A percentile compares a stretch with the other conserved stretches of the same genome.
These are phyloP conservation scores for Rhodotorula glutinis DNA, from an alignment of 1,284 basidiomycete genomes.

Conservation along the genomic window DNA sequence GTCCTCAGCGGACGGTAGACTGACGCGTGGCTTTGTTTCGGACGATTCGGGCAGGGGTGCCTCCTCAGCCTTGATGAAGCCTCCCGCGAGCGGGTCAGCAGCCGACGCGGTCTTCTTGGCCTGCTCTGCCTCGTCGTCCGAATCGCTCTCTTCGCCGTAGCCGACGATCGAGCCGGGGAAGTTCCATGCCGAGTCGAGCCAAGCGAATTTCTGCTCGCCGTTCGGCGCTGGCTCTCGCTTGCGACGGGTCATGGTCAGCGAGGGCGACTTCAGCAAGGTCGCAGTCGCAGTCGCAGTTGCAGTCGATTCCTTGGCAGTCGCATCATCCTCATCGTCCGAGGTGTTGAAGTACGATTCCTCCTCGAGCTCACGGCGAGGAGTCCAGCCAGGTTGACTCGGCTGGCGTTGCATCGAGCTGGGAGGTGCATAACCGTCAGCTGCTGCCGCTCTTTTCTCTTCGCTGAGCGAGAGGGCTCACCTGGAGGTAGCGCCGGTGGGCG, in stretches of 20 bases:
- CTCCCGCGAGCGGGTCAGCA: conserved; percentile 15
- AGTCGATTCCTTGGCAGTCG: conserved; percentile 5
- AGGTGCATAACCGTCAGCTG: not conserved
- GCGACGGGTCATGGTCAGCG: conserved; percentile 11
- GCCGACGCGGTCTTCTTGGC: not conserved
- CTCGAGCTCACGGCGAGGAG: conserved; percentile 59
- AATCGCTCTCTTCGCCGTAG: conserved; percentile 26
- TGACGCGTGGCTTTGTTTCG: not conserved
- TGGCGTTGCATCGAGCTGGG: conserved; percentile 46
- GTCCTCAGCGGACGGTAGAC: too few species aligned
- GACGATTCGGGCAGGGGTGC: not conserved
- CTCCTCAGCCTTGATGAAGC: conserved; percentile 26
- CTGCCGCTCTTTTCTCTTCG: too few species aligned
- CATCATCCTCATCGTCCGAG: conserved; percentile 69
- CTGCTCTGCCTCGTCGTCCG: not conserved
- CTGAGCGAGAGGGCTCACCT: not conserved
- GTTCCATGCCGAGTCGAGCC: too few species aligned
- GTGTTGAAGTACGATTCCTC: conserved; percentile 80
- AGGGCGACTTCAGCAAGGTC: not conserved
- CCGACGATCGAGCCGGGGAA: conserved; percentile 5
- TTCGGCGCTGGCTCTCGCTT: conserved; percentile 24
- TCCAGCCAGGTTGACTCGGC: conserved; percentile 35
- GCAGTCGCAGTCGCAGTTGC: conserved; percentile 6
- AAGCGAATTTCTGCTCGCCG: too few species aligned
- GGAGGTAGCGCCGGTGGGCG: conserved; percentile 1